Base-by-base conservation (phyloP, 1,284 basidiomycete genomes). In the Pseudozyma flocculosa region DNA sequence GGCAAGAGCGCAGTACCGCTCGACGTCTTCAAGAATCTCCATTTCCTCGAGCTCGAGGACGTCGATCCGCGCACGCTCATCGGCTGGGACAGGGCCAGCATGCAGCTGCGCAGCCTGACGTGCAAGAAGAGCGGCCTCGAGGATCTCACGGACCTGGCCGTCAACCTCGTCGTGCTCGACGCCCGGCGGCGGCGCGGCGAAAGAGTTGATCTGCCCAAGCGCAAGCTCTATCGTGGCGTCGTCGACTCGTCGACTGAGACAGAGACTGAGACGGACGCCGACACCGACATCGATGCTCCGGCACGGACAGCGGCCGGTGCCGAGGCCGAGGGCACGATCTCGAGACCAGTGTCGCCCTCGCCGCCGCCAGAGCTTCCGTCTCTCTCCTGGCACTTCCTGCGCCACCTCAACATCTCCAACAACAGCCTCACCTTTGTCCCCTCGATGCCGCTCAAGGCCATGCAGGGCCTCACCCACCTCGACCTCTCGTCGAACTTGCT, bases 401-500 rank as follows among this genome's bases (percentile, higher is more conserved):
- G 85, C 68, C 84, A 88, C 70, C 82, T 93, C 11, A 88, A 84
- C n/a, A 82, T 94, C 4, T 81, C 88, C 22, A 86, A 89, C 77
- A 93, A 92, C 73, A 83, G 85, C 14, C 82, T 94, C 54, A 91
- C 91, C 7, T 91, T 89, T 78, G 80, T 94, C 50, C 87, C 90
- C 19, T 78, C 84, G 18, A 56, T 61, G 8, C 74, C 78, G 1
- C 54, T 79, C 2, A 19, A 45, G 14, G 83, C 85, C 65, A 47
- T 93, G 45, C 84, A 85, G 21, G 50, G 54, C 0, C 68, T 80
- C 5, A 72, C 71, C 19, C 55, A 74, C 19, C 69, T 81, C 43
- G 80, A 80, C 62, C 66, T 81, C 14, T 79, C 78, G 2, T 75
- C 72, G 4, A 81, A 81, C 54, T 62, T 81, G 13, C 73, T 81